Evolutionary conservation across 148 eudicot species (phyloP).

Genomic region (Camellia granthamiana): DNA sequence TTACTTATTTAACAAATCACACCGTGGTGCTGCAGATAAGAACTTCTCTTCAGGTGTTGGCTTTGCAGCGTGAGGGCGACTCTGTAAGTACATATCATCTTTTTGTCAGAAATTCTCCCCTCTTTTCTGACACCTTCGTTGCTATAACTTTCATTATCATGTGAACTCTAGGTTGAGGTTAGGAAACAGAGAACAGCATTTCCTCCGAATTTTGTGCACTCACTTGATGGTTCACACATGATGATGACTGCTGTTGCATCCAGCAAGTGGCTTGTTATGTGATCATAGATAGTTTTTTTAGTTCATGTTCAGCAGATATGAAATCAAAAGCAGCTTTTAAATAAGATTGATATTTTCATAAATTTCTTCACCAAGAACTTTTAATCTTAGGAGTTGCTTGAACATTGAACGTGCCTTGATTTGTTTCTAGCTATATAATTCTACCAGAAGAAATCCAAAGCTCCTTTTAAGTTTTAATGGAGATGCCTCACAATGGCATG

Average conservation of each 20-base stretch:
- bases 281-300: not conserved
- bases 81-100: conserved; percentile 40
- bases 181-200: conserved; percentile 84
- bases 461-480: not conserved
- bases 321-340: not conserved
- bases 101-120: not conserved
- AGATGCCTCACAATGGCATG: not conserved
- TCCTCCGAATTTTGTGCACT: conserved; percentile 94
- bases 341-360: not conserved
- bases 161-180: conserved; percentile 49
- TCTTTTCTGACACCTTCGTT: not conserved
- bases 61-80: conserved; percentile 68
- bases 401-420: not conserved
- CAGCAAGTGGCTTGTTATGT: not conserved
- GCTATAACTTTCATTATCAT: conserved; percentile 15
- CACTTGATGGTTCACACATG: conserved; percentile 92
- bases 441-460: not conserved
- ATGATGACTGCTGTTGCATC: conserved; percentile 92
- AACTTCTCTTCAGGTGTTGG: conserved; percentile 80
- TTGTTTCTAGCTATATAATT: not conserved
- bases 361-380: not conserved
- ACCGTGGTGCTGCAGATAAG: conserved; percentile 49
- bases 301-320: not conserved
- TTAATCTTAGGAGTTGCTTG: not conserved
- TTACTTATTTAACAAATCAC: not conserved